Conservation (phyloP, 31 red algal genomes). For the Odonthalia washingtoniensis region DNA sequence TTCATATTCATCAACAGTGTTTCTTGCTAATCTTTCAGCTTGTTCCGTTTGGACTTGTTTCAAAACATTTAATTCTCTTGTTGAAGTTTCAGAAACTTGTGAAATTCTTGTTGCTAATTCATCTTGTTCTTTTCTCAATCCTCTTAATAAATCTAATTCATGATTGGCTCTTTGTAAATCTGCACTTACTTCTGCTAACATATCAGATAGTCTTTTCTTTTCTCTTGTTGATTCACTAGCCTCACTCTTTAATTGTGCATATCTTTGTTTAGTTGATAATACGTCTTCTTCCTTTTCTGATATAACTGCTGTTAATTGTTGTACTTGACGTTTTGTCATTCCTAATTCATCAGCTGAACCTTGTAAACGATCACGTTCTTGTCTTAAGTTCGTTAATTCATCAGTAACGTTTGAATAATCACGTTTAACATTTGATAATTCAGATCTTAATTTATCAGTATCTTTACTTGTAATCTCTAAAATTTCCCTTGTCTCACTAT, state of each 20-base stretch:
- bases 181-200: slow-evolving; percentile 57
- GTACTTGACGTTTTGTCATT: slow-evolving; percentile 37
- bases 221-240: slow-evolving; percentile 50
- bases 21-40: slow-evolving; percentile 56
- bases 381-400: slow-evolving; percentile 27
- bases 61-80: slow-evolving; percentile 53
- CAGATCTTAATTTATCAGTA: slow-evolving; percentile 41
- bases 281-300: slow-evolving; percentile 52
- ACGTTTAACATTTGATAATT: slow-evolving; percentile 17
- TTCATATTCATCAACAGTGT: slow-evolving; percentile 64
- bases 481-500: slow-evolving; percentile 55
- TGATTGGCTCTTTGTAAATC: slow-evolving; percentile 70
- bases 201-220: slow-evolving; percentile 72
- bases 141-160: slow-evolving; percentile 61
- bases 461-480: slow-evolving; percentile 36
- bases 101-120: slow-evolving; percentile 49
- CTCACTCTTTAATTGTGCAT: slow-evolving; percentile 50
- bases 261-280: slow-evolving; percentile 44
- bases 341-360: slow-evolving; percentile 46
- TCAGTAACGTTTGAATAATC: slow-evolving; percentile 37
- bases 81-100: slow-evolving; percentile 54
- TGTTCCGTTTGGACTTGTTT: slow-evolving; percentile 63
- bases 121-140: slow-evolving; percentile 65
- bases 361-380: slow-evolving; percentile 50
- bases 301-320: slow-evolving; percentile 46